Evolutionary conservation across 2,329 filamentous ascomycete species (phyloP), one percentile per base, ranked within the genome.

Genomic region (Nemania sp.): DNA sequence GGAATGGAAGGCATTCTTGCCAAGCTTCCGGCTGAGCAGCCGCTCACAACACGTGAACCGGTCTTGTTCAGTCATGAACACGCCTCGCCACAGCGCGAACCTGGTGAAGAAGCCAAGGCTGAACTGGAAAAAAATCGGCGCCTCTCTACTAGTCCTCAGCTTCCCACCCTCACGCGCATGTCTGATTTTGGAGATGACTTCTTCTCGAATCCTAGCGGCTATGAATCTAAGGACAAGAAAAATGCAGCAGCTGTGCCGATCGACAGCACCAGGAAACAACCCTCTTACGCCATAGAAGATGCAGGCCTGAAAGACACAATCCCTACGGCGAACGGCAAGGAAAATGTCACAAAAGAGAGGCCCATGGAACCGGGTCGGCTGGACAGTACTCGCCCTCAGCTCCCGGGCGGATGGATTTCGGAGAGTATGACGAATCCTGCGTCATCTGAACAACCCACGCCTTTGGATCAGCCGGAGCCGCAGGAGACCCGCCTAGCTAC

Each of bases 151-250:
- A 84, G 82, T 56, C 83, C 82, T 0, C 77, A 80, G 57, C 72
- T 87, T 15, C 84, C 83, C 8, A 75, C 82, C 56, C 63, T 87
- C 3, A 73, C 76, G 11, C 80, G 83, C 22, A 73, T 86, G 72
- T 86, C 84, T 36, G 75, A 75, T 1, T 86, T 86, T 64, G 81
- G 82, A 1, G 72, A 80, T 36, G 81, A 84, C 53, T 73, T 86
- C 37, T 84, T 86, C 56, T 75, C 76, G 5, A 60, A 64, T 14
- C 59, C 70, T 14, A 49, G 63, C 6, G 58, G 57, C 11, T 64
- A 69, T 9, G 48, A 33, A 33, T 11, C 56, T 7, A 20, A 33
- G 12, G 33, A 41, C 17, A 30, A 45, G 20, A 15, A 14, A 3
- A n/a, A 5, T 17, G 20, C 30, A 12, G 49, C 26, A 20, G 15